Conservation (phyloP, 2,329 filamentous ascomycete species). For the Alternaria arborescens region DNA sequence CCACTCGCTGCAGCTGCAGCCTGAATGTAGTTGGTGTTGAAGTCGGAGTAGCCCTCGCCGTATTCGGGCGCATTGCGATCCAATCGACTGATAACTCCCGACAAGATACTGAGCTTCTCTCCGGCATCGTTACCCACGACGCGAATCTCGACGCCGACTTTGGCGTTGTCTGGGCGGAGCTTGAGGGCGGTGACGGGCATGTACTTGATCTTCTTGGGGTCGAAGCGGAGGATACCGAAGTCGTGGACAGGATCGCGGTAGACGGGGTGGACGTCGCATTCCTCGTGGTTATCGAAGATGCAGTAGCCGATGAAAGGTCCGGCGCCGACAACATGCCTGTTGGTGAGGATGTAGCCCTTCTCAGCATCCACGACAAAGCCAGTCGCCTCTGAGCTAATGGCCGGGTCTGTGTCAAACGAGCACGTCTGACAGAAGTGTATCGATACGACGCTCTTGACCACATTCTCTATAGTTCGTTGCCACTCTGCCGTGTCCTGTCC, state of each 20-base stretch:
- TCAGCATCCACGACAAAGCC: slow-evolving; percentile 97
- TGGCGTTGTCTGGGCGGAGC: slow-evolving; percentile 84
- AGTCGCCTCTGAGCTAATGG: slow-evolving; percentile 92
- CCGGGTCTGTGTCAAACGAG: slow-evolving; percentile 96
- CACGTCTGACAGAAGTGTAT: slow-evolving; percentile 99
- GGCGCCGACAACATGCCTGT: slow-evolving; percentile 85
- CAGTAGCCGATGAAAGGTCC: slow-evolving; percentile 98
- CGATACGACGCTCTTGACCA: slow-evolving; percentile 96
- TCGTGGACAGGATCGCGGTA: slow-evolving; percentile 99
- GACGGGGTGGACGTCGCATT: slow-evolving; percentile 93
- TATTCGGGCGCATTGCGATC: slow-evolving; percentile 96
- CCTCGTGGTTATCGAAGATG: slow-evolving; percentile 98
- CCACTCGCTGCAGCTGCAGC: slow-evolving; percentile 96
- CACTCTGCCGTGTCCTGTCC: slow-evolving; percentile 79
- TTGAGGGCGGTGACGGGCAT: slow-evolving; percentile 86
- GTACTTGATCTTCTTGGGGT: slow-evolving; percentile 95
- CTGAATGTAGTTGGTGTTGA: slow-evolving; percentile 97
- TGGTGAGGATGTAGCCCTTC: slow-evolving; percentile 72
- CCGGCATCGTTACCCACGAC: slow-evolving; percentile 99
- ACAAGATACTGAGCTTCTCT: slow-evolving; percentile 97
- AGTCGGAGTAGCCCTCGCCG: slow-evolving; percentile 96
- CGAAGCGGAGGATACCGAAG: slow-evolving; percentile 95
- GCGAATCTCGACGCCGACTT: slow-evolving; percentile 90
- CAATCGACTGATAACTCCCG: slow-evolving; percentile 93
- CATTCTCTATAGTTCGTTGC: slow-evolving; percentile 93